Base-by-base conservation (phyloP, 805 yeast species). In the Ogataea glucozyma region DNA sequence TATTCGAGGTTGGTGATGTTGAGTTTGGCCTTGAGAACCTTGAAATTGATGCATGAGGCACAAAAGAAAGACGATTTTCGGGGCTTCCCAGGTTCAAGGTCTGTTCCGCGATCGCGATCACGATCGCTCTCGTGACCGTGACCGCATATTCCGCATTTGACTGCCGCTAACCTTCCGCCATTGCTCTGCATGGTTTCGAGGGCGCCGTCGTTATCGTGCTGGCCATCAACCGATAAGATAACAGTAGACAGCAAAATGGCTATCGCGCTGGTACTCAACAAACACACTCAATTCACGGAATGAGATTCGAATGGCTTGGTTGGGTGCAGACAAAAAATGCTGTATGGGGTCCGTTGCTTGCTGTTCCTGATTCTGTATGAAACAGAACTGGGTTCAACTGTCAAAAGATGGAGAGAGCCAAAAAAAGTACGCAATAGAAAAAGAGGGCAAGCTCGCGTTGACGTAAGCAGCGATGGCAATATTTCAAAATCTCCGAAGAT, bases 11-110 rank as follows among this genome's bases (percentile, higher is more conserved):
- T 48, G 17, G 60, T 48, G 4, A 48, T 44, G 16, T 52, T 49
- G 26, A 63, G 42, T 24, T 50, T 53, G 14, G 42, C 38, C 36
- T 60, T 58, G 9, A 63, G 45, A 11, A 61, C 36, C 32, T 54
- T 51, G 41, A 48, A 59, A 43, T 49, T 57, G 7, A 60, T 51
- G 35, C 67, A 63, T 0, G 61, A 46, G 1, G 57, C 40, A 40
- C 67, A 62, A 26, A 49, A 57, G 22, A 44, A 54, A 3, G 26
- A 16, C 17, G 30, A 9, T 22, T 44, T 42, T 3, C 38, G 29
- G 12, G 31, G 31, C 30, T 32, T 41, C 26, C 38, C 14, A 5
- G 30, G 24, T 2, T 18, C 11, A 21, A 8, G 4, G 3, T 30
- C 32, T 4, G 6, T 16, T 21, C 36, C 26, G 14, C 13, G 36